These are phyloP conservation scores for Poa annua DNA, from an alignment of 176 grass and related monocot species.

Conservation along the genomic window DNA sequence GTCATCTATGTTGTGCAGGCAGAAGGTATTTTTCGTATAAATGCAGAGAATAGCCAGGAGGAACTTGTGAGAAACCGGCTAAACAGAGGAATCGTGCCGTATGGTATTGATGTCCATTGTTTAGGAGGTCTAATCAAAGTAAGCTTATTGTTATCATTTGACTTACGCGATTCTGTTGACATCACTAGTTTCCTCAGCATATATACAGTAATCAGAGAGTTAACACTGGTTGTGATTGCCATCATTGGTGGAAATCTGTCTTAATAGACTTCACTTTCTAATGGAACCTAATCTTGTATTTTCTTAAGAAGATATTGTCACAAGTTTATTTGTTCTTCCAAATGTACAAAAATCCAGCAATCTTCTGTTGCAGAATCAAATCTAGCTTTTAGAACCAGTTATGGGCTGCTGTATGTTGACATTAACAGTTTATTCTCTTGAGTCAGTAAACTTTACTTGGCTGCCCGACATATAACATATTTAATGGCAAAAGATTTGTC, in stretches of 20 bases:
- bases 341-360: conserved; percentile 29
- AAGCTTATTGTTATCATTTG: conserved; percentile 29
- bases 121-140: conserved; percentile 79
- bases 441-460: conserved; percentile 3
- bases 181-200: conserved; percentile 15
- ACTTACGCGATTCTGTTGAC: conserved; percentile 3
- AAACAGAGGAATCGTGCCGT: conserved; percentile 64
- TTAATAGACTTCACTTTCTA: conserved; percentile 29
- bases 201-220: background rate
- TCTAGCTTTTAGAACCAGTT: conserved; percentile 24
- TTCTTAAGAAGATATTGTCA: conserved; percentile 18
- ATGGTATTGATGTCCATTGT: conserved; percentile 83
- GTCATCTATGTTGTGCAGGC: conserved; percentile 45
- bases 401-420: background rate
- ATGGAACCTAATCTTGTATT: conserved; percentile 8
- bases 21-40: conserved; percentile 87
- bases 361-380: conserved; percentile 29
- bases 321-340: conserved; percentile 2
- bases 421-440: conserved; percentile 25
- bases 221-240: conserved; percentile 15
- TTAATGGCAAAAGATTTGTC: background rate
- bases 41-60: conserved; percentile 72
- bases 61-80: conserved; percentile 67
- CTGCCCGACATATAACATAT: conserved; percentile 10
- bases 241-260: conserved; percentile 1